Evolutionary conservation across 805 yeast species (phyloP).

Genomic region (Grigorovia yakushimaensis): DNA sequence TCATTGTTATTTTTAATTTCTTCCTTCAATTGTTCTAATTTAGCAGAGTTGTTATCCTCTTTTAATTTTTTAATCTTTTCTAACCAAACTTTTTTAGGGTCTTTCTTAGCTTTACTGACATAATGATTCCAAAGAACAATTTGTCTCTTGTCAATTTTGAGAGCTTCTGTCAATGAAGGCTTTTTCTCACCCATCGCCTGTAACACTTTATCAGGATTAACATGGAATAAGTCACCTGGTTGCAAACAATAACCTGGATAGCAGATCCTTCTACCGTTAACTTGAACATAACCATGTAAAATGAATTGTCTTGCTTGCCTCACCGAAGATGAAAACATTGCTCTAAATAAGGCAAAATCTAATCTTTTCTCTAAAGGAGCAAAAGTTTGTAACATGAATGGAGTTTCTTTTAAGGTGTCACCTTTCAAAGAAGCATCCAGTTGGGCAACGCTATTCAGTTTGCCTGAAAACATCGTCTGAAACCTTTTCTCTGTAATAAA

Average conservation of each 20-base stretch:
- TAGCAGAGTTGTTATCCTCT: constrained; percentile 11
- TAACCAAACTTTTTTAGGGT: constrained; percentile 32
- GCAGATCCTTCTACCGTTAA: constrained; percentile 69
- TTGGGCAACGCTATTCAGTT: constrained; percentile 78
- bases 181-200: constrained; percentile 77
- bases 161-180: constrained; percentile 62
- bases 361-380: constrained; percentile 82
- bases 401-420: constrained; percentile 47
- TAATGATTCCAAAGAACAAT: constrained; percentile 67
- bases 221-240: constrained; percentile 82
- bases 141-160: constrained; percentile 62
- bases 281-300: constrained; percentile 69
- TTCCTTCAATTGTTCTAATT: constrained; percentile 19
- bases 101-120: constrained; percentile 43
- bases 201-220: constrained; percentile 76
- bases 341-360: constrained; percentile 82
- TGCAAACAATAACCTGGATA: constrained; percentile 71
- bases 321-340: constrained; percentile 86
- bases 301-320: constrained; percentile 92
- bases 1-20: not conserved
- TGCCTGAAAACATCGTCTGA: constrained; percentile 57
- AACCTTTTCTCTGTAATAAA: constrained; percentile 77
- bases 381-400: constrained; percentile 78
- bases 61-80: constrained; percentile 15
- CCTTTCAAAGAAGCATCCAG: constrained; percentile 72